phyloP scores from a whole-genome alignment of 1,139 yeast genomes.

The Yamadazyma taylorii region DNA sequence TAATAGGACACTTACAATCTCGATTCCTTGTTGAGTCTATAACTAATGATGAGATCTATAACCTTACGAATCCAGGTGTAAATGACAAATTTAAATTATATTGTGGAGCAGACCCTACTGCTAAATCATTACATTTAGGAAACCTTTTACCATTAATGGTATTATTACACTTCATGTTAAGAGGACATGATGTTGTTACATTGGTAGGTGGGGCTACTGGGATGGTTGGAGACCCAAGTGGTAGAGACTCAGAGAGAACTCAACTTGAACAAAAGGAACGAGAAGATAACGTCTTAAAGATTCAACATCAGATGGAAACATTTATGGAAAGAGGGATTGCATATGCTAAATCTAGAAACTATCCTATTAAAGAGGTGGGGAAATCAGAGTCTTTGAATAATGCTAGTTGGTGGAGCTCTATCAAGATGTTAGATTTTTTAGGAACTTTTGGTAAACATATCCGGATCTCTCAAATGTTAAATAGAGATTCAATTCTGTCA shows the following conservation, averaged over 20 bases:
- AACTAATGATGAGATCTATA: constrained; percentile 47
- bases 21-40: constrained; percentile 50
- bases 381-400: constrained; percentile 56
- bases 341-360: constrained; percentile 59
- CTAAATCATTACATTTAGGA: constrained; percentile 85
- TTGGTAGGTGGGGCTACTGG: constrained; percentile 99
- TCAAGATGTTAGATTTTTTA: constrained; percentile 74
- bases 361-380: constrained; percentile 40
- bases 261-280: constrained; percentile 54
- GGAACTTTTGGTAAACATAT: constrained; percentile 77
- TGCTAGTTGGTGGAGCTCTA: constrained; percentile 80
- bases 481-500: constrained; percentile 81
- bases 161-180: constrained; percentile 73
- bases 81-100: constrained; percentile 57
- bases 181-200: constrained; percentile 83
- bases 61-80: constrained; percentile 32
- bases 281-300: constrained; percentile 57
- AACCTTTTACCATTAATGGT: constrained; percentile 86
- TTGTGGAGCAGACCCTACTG: constrained; percentile 98
- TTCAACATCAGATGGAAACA: constrained; percentile 58
- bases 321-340: constrained; percentile 66
- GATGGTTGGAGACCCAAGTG: constrained; percentile 95
- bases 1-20: constrained; percentile 45
- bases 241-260: constrained; percentile 73
- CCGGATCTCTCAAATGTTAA: constrained; percentile 83